A percentile compares a stretch with the other conserved stretches of the same genome.
Conservation (phyloP, 148 eudicot genomes). For the Amaranthus palmeri region DNA sequence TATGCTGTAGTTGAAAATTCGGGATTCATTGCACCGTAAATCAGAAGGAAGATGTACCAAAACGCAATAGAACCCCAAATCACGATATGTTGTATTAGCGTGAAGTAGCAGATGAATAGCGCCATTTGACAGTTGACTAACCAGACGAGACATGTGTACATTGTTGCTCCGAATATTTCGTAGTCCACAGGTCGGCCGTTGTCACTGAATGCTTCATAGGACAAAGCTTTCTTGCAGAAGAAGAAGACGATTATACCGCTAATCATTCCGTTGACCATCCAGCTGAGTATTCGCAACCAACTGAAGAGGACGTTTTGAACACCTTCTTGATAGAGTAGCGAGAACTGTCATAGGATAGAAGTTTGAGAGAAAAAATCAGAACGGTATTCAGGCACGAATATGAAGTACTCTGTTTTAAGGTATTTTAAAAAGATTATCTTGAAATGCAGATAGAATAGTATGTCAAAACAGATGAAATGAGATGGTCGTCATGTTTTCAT, state of each 20-base stretch:
- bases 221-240: slow-evolving; percentile 58
- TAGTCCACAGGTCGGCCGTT: slow-evolving; percentile 53
- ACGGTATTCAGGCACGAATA: no score
- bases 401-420: no score
- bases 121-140: slow-evolving; percentile 91
- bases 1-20: slow-evolving; percentile 60
- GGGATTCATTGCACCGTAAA: slow-evolving; percentile 57
- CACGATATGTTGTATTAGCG: slow-evolving; percentile 70
- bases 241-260: slow-evolving; percentile 68
- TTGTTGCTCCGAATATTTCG: slow-evolving; percentile 65
- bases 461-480: no score
- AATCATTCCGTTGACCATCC: slow-evolving; percentile 85
- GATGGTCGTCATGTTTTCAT: no score
- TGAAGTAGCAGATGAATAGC: slow-evolving; percentile 76
- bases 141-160: slow-evolving; percentile 87
- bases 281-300: slow-evolving; percentile 85
- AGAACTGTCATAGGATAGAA: slow-evolving; percentile 48
- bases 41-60: slow-evolving; percentile 68
- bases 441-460: no score
- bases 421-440: no score
- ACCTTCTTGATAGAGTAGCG: slow-evolving; percentile 94
- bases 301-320: slow-evolving; percentile 82
- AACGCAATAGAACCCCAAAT: slow-evolving; percentile 80
- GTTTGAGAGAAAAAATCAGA: background rate
- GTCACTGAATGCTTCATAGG: slow-evolving; percentile 46